Evolutionary conservation across 495 filamentous ascomycete genomes (phyloP).

Genomic region (Xylaria venustula): DNA sequence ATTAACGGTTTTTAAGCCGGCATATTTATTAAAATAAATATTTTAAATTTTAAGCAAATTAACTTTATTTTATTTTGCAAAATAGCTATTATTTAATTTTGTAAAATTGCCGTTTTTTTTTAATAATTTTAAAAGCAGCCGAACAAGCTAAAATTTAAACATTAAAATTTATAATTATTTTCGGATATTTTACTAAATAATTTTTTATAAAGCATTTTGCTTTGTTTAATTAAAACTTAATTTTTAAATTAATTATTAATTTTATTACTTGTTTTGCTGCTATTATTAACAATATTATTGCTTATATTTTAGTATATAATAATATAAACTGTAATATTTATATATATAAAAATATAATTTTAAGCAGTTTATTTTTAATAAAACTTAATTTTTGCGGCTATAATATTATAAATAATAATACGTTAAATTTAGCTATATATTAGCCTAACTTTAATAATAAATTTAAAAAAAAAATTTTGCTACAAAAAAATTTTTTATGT

Average conservation of each 20-base stretch:
- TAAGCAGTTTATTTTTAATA: slow-evolving; percentile 2
- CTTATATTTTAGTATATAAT: neutral
- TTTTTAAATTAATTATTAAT: neutral
- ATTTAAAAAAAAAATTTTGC: neutral
- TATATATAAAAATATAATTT: neutral
- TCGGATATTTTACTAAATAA: neutral
- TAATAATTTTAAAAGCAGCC: neutral
- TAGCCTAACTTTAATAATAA: neutral
- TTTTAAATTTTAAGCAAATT: neutral
- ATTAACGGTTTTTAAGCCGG: neutral
- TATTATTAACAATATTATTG: neutral
- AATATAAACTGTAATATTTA: slow-evolving; percentile 3
- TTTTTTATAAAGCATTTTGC: neutral
- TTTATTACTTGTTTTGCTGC: neutral
- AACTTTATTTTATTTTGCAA: slow-evolving; percentile 4
- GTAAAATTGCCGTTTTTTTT: neutral
- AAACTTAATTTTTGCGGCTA: neutral
- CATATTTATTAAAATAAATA: slow-evolving; percentile 2
- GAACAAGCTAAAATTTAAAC: neutral
- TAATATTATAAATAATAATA: neutral
- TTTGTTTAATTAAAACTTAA: neutral
- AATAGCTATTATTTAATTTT: neutral
- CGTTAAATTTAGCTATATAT: neutral
- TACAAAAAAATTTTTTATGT: neutral
- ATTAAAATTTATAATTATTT: neutral